A percentile compares a stretch with the other conserved stretches of the same genome.
Evolutionary conservation across 1,284 basidiomycete species (phyloP).

Genomic region (Amylostereum areolatum): DNA sequence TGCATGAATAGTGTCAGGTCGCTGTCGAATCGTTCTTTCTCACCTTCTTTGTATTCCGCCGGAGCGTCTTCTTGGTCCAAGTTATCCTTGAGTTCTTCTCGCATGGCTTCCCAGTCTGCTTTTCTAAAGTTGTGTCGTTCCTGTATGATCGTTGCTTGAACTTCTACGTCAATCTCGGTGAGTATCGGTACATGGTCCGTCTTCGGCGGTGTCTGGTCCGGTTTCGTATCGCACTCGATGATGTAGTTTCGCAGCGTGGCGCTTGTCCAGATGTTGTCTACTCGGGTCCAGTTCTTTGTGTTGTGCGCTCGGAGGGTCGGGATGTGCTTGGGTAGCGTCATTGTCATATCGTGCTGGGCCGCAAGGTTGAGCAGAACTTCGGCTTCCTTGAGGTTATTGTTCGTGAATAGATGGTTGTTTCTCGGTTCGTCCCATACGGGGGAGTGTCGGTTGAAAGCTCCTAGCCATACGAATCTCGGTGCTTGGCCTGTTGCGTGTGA

Average conservation of each 20-base stretch:
- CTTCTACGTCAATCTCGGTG: conserved; percentile 8
- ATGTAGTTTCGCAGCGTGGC: conserved; percentile 11
- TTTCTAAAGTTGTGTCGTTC: conserved; percentile 15
- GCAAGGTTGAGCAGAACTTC: conserved; percentile 18
- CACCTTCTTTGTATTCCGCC: conserved; percentile 1
- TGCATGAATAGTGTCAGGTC: conserved; percentile 9
- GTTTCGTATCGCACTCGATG: conserved; percentile 12
- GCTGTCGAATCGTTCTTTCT: conserved; percentile 9
- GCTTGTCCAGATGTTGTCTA: conserved; percentile 29
- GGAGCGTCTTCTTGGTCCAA: background rate
- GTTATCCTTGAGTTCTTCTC: conserved; percentile 4
- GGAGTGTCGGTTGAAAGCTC: conserved; percentile 48
- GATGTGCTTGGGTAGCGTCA: conserved; percentile 21
- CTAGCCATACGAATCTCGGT: conserved; percentile 29
- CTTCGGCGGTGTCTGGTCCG: conserved; percentile 8
- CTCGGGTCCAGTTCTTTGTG: conserved; percentile 23
- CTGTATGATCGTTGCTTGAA: background rate
- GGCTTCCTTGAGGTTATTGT: conserved; percentile 8
- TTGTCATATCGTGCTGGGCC: conserved; percentile 14
- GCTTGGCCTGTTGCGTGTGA: too few species aligned
- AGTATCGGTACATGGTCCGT: conserved; percentile 25
- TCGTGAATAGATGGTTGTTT: conserved; percentile 32
- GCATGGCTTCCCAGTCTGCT: conserved; percentile 20
- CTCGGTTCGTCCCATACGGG: conserved; percentile 34
- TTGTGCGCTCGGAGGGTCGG: conserved; percentile 21